Conservation (phyloP, 257 asterid species). For the Echites panduratus region DNA sequence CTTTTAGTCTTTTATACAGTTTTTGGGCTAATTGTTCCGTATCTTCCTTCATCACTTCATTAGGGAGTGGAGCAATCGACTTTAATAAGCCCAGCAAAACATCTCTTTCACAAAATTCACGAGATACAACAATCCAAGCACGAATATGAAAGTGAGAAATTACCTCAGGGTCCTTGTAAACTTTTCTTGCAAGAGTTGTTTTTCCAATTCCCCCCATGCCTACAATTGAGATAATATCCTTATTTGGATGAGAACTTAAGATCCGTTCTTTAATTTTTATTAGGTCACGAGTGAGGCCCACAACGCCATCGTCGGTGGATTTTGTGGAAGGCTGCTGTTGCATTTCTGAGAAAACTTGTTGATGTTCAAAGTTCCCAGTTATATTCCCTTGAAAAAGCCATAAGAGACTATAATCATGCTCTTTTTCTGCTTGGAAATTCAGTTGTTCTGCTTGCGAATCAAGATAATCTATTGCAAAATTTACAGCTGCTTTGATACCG, state of each 20-base stretch:
- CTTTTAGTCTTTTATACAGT: background rate
- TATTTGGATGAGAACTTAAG: background rate
- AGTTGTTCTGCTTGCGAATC: no score
- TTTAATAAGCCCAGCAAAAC: background rate
- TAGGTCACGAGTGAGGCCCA: background rate
- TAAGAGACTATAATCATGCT: no score
- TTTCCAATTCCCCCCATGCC: background rate
- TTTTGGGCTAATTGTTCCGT: background rate
- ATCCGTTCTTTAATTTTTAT: background rate
- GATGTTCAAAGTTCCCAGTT: no score
- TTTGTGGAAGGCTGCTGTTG: no score
- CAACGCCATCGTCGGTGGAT: background rate
- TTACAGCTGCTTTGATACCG: no score
- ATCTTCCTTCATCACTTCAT: background rate
- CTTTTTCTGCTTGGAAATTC: no score
- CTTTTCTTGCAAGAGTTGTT: background rate
- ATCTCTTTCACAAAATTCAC: background rate
- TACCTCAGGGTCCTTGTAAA: background rate
- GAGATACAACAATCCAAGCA: background rate
- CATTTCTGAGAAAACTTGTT: no score
- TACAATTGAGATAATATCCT: background rate
- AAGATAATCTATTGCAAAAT: no score
- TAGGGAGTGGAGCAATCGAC: background rate
- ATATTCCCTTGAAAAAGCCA: no score
- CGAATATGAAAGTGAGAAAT: background rate